Percentiles rank a stretch among this genome's conserved stretches.
phyloP scores from a whole-genome alignment of 2,329 filamentous ascomycete genomes.

The Kalmusia sp. region DNA sequence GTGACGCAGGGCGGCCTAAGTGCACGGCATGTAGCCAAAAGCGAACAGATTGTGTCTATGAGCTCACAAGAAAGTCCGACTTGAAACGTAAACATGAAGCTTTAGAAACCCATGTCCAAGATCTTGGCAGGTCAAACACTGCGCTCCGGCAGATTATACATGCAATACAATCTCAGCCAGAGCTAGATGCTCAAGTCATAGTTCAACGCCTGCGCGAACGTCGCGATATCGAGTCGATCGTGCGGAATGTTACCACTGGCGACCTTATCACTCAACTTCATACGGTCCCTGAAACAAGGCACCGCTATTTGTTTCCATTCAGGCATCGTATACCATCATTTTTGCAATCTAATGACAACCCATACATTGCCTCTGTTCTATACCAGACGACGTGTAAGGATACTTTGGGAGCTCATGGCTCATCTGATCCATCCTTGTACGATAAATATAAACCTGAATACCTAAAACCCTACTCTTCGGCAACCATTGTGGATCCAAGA shows the following conservation, averaged over 20 bases:
- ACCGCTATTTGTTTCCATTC: constrained; percentile 2
- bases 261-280: neutral
- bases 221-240: neutral
- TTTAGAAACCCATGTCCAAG: neutral
- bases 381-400: neutral
- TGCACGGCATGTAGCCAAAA: neutral
- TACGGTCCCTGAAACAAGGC: constrained; percentile 1
- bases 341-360: neutral
- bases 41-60: neutral
- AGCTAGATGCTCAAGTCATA: neutral
- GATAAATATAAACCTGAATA: constrained; percentile 3
- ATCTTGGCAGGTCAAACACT: neutral
- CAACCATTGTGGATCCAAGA: constrained; percentile 13
- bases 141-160: neutral
- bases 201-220: neutral
- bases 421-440: neutral
- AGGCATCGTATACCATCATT: neutral
- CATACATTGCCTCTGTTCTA: constrained; percentile 1
- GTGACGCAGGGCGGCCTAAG: neutral
- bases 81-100: constrained; percentile 4
- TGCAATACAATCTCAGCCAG: neutral
- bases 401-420: neutral
- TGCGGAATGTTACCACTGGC: neutral
- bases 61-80: neutral
- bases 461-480: constrained; percentile 2